Evolutionary conservation across 169 alveolate genomes (phyloP).

Genomic region (Ichthyophthirius multifiliis): DNA sequence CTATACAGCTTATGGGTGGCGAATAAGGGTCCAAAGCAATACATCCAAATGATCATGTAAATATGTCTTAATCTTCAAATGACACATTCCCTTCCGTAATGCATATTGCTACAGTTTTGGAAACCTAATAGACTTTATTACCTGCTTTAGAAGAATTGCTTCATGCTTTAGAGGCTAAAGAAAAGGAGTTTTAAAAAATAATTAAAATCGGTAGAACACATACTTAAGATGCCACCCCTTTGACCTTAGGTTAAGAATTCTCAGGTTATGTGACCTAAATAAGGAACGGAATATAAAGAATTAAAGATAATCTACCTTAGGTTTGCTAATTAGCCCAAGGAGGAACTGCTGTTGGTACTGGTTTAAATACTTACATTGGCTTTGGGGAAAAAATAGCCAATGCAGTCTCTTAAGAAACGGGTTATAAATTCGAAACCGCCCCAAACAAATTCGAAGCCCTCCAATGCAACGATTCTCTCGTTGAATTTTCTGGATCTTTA

Average conservation of each 20-base stretch:
- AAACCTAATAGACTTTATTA: constrained; percentile 42
- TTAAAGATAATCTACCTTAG: constrained; percentile 60
- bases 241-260: constrained; percentile 91
- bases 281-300: constrained; percentile 59
- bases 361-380: constrained; percentile 83
- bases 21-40: constrained; percentile 83
- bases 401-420: constrained; percentile 67
- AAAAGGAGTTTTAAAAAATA: constrained; percentile 75
- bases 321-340: constrained; percentile 87
- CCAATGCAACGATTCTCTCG: constrained; percentile 84
- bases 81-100: constrained; percentile 92
- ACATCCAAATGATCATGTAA: constrained; percentile 93
- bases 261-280: constrained; percentile 82
- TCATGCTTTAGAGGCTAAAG: constrained; percentile 48
- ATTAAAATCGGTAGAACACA: constrained; percentile 93
- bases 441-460: constrained; percentile 90
- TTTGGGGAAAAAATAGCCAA: constrained; percentile 83
- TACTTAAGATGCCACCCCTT: constrained; percentile 92
- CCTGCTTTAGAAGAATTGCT: constrained; percentile 66
- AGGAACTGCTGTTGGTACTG: constrained; percentile 95
- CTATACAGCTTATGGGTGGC: constrained; percentile 87
- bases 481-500: constrained; percentile 70
- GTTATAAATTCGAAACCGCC: constrained; percentile 72
- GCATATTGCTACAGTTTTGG: constrained; percentile 89
- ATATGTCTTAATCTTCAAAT: constrained; percentile 86